phyloP scores from a whole-genome alignment of 139 green algal genomes.

The Tetraselmis striata region DNA sequence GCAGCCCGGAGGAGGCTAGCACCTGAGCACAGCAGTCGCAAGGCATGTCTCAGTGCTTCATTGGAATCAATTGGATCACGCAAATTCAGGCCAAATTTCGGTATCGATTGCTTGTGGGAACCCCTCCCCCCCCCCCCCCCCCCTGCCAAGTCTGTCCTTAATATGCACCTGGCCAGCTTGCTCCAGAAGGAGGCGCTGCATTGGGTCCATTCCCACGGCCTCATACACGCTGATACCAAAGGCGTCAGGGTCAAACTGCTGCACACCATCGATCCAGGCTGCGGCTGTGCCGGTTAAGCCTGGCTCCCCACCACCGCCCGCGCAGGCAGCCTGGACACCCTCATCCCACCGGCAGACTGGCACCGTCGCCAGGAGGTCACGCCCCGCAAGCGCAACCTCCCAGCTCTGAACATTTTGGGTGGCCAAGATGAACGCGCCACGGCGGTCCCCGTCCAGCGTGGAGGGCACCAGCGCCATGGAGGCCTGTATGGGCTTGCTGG shows the following conservation, averaged over 20 bases:
- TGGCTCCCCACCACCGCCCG: neutral
- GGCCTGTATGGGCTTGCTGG: neutral
- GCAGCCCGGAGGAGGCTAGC: too few relatives aligned
- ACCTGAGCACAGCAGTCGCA: too few relatives aligned
- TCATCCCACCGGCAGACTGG: neutral
- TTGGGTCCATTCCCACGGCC: slow-evolving; percentile 75
- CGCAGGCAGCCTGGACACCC: neutral
- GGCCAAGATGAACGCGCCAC: too few relatives aligned
- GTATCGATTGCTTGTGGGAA: too few relatives aligned
- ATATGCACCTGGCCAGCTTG: slow-evolving; percentile 16
- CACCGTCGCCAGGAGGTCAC: neutral
- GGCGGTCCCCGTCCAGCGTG: too few relatives aligned
- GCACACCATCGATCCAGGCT: slow-evolving; percentile 31
- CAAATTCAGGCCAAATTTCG: too few relatives aligned
- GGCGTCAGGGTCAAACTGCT: slow-evolving; percentile 58
- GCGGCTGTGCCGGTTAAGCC: neutral
- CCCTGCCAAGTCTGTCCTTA: too few relatives aligned
- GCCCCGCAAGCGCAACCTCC: neutral
- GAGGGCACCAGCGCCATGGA: neutral
- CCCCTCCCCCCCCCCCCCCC: too few relatives aligned
- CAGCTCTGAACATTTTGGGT: neutral
- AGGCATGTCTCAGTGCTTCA: too few relatives aligned
- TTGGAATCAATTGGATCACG: too few relatives aligned
- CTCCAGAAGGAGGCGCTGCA: slow-evolving; percentile 81
- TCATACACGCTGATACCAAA: slow-evolving; percentile 66